phyloP scores from a whole-genome alignment of 805 yeast genomes.

The Kuraishia hungarica region DNA sequence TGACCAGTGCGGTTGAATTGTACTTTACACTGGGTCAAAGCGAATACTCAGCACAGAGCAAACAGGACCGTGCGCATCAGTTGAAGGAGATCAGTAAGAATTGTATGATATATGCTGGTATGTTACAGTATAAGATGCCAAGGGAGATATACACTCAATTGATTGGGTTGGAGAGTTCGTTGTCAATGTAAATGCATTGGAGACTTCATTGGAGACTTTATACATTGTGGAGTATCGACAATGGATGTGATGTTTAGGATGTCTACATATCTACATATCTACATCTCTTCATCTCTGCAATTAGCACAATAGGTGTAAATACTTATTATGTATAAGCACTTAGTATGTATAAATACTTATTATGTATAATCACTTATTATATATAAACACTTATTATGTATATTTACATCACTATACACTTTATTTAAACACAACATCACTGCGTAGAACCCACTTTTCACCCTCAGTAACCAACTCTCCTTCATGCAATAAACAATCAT shows the following conservation, averaged over 20 bases:
- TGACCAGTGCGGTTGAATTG: slow-evolving; percentile 65
- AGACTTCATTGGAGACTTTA: no score
- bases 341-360: no score
- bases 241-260: no score
- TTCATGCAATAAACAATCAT: slow-evolving; percentile 54
- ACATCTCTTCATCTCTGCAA: no score
- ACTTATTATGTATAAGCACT: no score
- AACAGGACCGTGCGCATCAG: slow-evolving; percentile 44
- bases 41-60: slow-evolving; percentile 28
- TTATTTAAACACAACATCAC: slow-evolving; percentile 31
- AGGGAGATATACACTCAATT: slow-evolving; percentile 68
- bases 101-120: slow-evolving; percentile 92
- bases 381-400: slow-evolving; percentile 84
- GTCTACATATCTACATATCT: no score
- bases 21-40: slow-evolving; percentile 35
- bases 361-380: slow-evolving; percentile 92
- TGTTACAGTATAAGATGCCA: slow-evolving; percentile 91
- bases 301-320: background rate
- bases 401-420: slow-evolving; percentile 44
- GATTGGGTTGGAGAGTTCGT: slow-evolving; percentile 46
- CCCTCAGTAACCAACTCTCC: slow-evolving; percentile 44
- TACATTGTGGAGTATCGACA: no score
- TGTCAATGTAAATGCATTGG: background rate
- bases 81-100: slow-evolving; percentile 65
- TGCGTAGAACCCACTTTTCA: slow-evolving; percentile 54